Evolutionary conservation across 768 basidiomycete genomes (phyloP).

Genomic region (Kwoniella sp.): DNA sequence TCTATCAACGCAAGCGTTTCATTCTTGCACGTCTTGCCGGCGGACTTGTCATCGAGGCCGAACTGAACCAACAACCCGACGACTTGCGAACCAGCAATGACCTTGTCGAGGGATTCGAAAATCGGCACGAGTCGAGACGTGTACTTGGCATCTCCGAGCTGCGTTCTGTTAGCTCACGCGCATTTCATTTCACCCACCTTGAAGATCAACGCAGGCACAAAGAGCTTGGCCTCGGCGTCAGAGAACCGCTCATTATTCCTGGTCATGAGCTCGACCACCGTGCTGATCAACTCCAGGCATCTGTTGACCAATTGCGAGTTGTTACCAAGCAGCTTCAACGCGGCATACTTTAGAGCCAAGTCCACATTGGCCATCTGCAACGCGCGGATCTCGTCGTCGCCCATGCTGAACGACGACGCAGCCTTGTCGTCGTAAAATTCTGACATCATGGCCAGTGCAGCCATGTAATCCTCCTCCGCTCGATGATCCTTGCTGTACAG

Average conservation of each 20-base stretch:
- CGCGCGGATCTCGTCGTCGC: slow-evolving; percentile 57
- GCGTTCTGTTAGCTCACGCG: slow-evolving; percentile 4
- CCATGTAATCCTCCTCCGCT: slow-evolving; percentile 84
- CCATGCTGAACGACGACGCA: slow-evolving; percentile 56
- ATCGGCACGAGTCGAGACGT: slow-evolving; percentile 58
- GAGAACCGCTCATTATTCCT: slow-evolving; percentile 68
- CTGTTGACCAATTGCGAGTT: slow-evolving; percentile 83
- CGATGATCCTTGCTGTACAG: slow-evolving; percentile 95
- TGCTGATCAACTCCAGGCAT: slow-evolving; percentile 80
- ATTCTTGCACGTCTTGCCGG: slow-evolving; percentile 46
- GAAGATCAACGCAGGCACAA: slow-evolving; percentile 80
- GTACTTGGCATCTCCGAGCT: slow-evolving; percentile 91
- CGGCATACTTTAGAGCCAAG: slow-evolving; percentile 85
- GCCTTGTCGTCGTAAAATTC: slow-evolving; percentile 68
- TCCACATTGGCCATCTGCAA: slow-evolving; percentile 82
- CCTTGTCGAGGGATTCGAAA: slow-evolving; percentile 75
- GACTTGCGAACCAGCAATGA: slow-evolving; percentile 88
- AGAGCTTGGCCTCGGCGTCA: slow-evolving; percentile 79
- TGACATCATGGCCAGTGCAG: slow-evolving; percentile 67
- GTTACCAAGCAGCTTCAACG: slow-evolving; percentile 81
- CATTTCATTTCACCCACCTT: slow-evolving; percentile 59
- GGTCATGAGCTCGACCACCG: slow-evolving; percentile 67
- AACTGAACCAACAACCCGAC: slow-evolving; percentile 83
- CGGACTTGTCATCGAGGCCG: slow-evolving; percentile 60
- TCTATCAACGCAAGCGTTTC: slow-evolving; percentile 44